Base-by-base conservation (phyloP, 2,329 filamentous ascomycete genomes). In the Apiospora saccharicola region DNA sequence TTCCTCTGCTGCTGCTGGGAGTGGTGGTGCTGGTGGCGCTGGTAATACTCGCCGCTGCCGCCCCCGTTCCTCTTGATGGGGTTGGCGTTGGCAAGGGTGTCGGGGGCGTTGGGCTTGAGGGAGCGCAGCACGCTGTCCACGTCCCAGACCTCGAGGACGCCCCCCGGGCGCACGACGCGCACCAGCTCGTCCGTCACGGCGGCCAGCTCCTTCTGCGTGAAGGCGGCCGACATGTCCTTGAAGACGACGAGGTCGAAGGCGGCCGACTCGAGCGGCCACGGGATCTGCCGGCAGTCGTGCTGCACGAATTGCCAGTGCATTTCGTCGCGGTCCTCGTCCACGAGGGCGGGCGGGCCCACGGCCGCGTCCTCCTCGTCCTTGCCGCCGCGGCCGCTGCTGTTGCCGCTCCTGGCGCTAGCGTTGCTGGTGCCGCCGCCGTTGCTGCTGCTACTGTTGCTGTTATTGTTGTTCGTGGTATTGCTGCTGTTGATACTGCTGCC, bases 121-220 rank as follows among this genome's bases (percentile, higher is more conserved):
- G 88, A 89, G 61, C 90, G 86, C 73, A 91, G 86, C n/a, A 88
- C 84, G 79, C 89, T 86, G 79, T 92, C 90, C 4, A 87, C 87
- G 76, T 91, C 90, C 90, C 90, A 91, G 47, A 91, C 83, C 76
- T 92, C 91, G 34, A 92, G 79, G 6, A 87, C 85, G 3, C 91
- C 91, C 5, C 89, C 90, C 1, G 87, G 86, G 74, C 85, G 87
- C 34, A 92, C 82, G 24, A 92, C 83, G 12, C 90, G 88, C 70
- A 90, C 83, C 12, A 85, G 85, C 75, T 92, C 90, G 75, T 86
- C 83, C 41, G 61, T 71, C n/a, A 92, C 86, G 57, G 90, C 84
- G 77, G 91, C 90, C 78, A 92, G 92, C 71, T 89, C 85, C 37
- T 83, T 86, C 70, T 90, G 86, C 7, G 87, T 84, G 76, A 92